Base-by-base conservation (phyloP, 441 rosid species). In the Corymbia calophylla region DNA sequence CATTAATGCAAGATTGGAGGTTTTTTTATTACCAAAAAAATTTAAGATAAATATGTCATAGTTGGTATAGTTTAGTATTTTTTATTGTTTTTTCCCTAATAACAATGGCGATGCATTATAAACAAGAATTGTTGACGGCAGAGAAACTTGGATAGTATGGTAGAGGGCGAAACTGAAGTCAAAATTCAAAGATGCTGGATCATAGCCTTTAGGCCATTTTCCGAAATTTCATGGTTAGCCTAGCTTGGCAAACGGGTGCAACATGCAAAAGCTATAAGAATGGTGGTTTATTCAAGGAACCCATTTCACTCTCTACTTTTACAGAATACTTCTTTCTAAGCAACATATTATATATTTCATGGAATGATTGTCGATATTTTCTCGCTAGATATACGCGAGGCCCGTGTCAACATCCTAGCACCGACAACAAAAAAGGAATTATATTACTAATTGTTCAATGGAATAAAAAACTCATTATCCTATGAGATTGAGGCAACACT, bases 41-140 rank as follows among this genome's bases (percentile, higher is more conserved):
- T 9, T 58, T 25, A 29, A 58, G 64, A 0, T 25, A 25, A 58
- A 25, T 25, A 3, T 25, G n/a, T 25, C 0, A 25, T 25, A 25
- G 25, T 2, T 0, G 25, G 7, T 58, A 58, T 58, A 58, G 25
- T 25, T 58, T 58, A 10, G 14, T 2, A 58, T 58, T 58, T 58
- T 58, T 9, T 3, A 3, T 58, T 56, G 27, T 56, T 23, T 56
- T 23, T 23, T 58, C 25, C 29, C 62, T 23, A 23, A 56, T 58
- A 29, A 29, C 32, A 62, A 29, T 62, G 35, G 70, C 18, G 70
- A 62, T 62, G 70, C 70, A 29, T n/a, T 62, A 32, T 62, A 62
- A 62, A 62, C 17, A 29, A 62, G 35, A 32, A 14, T 62, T 3
- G 8, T 32, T 29, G 70, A 62, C 29, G 70, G n/a, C 70, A 62